Percentiles rank a stretch among this genome's conserved stretches.
These are phyloP conservation scores for Myotisia sp. DNA, from an alignment of 2,329 filamentous ascomycete genomes.

Conservation along the genomic window DNA sequence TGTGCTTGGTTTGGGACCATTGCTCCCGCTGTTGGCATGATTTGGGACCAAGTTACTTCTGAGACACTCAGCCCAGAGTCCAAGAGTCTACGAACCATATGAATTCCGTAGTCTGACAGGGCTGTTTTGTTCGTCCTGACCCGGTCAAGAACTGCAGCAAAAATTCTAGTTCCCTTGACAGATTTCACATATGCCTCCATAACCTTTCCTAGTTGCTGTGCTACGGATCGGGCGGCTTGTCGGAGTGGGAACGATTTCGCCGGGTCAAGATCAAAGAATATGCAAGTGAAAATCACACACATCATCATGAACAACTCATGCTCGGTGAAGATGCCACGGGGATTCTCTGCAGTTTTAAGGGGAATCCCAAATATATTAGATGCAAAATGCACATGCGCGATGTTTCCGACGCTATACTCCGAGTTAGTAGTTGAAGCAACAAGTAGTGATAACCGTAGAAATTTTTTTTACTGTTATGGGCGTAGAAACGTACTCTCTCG, in stretches of 20 bases:
- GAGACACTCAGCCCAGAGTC: slow-evolving; percentile 48
- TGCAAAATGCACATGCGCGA: slow-evolving; percentile 16
- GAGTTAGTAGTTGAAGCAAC: no score
- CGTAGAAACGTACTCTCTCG: slow-evolving; percentile 20
- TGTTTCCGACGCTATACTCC: slow-evolving; percentile 14
- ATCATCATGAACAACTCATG: slow-evolving; percentile 40
- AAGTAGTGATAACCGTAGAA: not conserved
- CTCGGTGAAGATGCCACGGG: slow-evolving; percentile 30
- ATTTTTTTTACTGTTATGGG: not conserved
- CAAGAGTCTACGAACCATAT: slow-evolving; percentile 50
- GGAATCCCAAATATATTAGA: slow-evolving; percentile 17
- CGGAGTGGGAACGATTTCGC: slow-evolving; percentile 35
- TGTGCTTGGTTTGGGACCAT: slow-evolving; percentile 51
- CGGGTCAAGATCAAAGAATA: slow-evolving; percentile 36
- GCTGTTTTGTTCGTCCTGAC: slow-evolving; percentile 39
- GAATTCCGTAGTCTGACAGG: slow-evolving; percentile 49
- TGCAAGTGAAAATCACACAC: slow-evolving; percentile 34
- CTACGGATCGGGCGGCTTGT: slow-evolving; percentile 30
- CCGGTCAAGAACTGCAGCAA: slow-evolving; percentile 38
- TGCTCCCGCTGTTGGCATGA: slow-evolving; percentile 52
- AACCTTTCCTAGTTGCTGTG: slow-evolving; percentile 25
- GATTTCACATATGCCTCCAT: slow-evolving; percentile 28
- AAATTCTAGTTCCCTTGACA: slow-evolving; percentile 36
- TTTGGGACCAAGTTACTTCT: slow-evolving; percentile 57
- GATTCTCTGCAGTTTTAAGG: slow-evolving; percentile 18